phyloP scores from a whole-genome alignment of 768 basidiomycete genomes.

The Amanita pseudoporphyria region DNA sequence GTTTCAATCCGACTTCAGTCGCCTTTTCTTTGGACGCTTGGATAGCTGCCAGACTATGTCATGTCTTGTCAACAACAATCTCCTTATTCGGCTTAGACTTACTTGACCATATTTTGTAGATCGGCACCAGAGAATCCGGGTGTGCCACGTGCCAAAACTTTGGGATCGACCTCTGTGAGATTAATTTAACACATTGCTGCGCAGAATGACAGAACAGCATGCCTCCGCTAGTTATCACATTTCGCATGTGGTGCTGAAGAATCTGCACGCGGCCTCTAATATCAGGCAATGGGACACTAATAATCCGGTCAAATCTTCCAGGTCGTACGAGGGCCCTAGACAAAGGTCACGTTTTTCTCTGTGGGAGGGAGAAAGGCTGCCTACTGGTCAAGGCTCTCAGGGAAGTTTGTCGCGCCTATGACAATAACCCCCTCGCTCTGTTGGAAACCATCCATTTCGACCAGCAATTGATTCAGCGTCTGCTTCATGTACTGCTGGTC shows the following conservation, averaged over 20 bases:
- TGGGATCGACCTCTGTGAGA: slow-evolving; percentile 65
- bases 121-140: slow-evolving; percentile 97
- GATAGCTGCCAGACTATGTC: slow-evolving; percentile 74
- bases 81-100: slow-evolving; percentile 18
- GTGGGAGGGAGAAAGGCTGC: slow-evolving; percentile 15
- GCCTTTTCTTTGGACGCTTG: slow-evolving; percentile 85
- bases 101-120: slow-evolving; percentile 96
- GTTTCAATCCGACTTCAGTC: slow-evolving; percentile 58
- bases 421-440: slow-evolving; percentile 92
- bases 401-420: slow-evolving; percentile 97
- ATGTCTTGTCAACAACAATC: slow-evolving; percentile 8
- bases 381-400: slow-evolving; percentile 84
- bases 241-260: slow-evolving; percentile 82
- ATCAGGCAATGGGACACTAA: slow-evolving; percentile 92
- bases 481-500: slow-evolving; percentile 90
- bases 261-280: slow-evolving; percentile 92
- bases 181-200: slow-evolving; percentile 10
- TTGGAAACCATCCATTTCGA: slow-evolving; percentile 96
- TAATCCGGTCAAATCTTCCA: slow-evolving; percentile 91
- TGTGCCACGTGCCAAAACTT: slow-evolving; percentile 85
- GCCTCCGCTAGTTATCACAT: slow-evolving; percentile 58
- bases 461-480: slow-evolving; percentile 91
- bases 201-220: slow-evolving; percentile 7
- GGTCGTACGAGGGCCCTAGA: slow-evolving; percentile 87
- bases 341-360: slow-evolving; percentile 3